Conservation (phyloP, 768 basidiomycete species). For the Suillus fuscotomentosus region DNA sequence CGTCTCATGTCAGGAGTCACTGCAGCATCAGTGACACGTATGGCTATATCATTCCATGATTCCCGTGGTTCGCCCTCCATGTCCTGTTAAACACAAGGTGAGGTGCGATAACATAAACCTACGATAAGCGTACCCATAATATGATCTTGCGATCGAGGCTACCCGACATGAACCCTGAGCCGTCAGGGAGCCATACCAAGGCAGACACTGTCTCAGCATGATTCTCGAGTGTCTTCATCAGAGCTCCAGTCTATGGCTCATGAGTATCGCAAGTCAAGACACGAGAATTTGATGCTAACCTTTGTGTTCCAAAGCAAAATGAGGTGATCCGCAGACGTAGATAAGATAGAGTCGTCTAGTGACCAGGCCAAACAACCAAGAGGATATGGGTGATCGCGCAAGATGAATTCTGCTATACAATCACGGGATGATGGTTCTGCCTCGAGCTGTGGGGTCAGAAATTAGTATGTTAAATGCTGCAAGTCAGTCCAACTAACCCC, state of each 20-base stretch:
- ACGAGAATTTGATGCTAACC: slow-evolving; percentile 43
- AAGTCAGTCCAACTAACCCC: slow-evolving; percentile 51
- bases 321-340: slow-evolving; percentile 77
- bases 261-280: slow-evolving; percentile 10
- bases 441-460: slow-evolving; percentile 38
- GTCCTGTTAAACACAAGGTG: slow-evolving; percentile 47
- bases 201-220: slow-evolving; percentile 86
- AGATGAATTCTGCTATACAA: slow-evolving; percentile 54
- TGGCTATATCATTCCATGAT: slow-evolving; percentile 64
- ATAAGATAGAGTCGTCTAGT: slow-evolving; percentile 76
- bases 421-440: slow-evolving; percentile 51
- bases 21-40: slow-evolving; percentile 85
- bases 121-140: slow-evolving; percentile 64
- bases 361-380: slow-evolving; percentile 93
- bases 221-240: slow-evolving; percentile 60
- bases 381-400: slow-evolving; percentile 76
- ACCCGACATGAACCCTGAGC: slow-evolving; percentile 85
- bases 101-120: slow-evolving; percentile 8
- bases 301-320: slow-evolving; percentile 91
- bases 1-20: slow-evolving; percentile 82
- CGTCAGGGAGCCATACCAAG: slow-evolving; percentile 86
- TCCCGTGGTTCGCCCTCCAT: slow-evolving; percentile 70
- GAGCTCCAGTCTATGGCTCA: slow-evolving; percentile 64
- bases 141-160: slow-evolving; percentile 83
- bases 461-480: slow-evolving; percentile 13